Evolutionary conservation across 768 basidiomycete genomes (phyloP), one percentile per base, ranked within the genome.

Genomic region (Mrakia gelida): DNA sequence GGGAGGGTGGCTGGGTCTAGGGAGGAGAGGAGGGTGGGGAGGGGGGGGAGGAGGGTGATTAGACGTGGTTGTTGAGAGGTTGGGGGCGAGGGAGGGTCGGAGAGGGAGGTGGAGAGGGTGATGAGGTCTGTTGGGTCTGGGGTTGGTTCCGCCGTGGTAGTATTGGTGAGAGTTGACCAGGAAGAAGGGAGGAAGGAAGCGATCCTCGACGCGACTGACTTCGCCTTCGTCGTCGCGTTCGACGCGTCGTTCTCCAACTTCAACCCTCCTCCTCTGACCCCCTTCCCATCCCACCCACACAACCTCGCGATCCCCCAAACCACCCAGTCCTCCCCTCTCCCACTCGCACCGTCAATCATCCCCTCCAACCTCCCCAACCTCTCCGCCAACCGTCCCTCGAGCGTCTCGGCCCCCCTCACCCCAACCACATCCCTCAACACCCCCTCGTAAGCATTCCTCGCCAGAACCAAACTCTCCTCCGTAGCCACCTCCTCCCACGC

Each of bases 301-400:
- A 52, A 71, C 16, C 76, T 67, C 38, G 68, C 68, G 2, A 76
- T 30, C 32, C 76, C 76, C 76, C 76, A 76, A 11, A 34, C 45
- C 23, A 76, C 26, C 76, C 76, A 76, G 16, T 71, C 68, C 34
- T 71, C 68, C 26, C 68, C 68, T 52, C 68, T 49, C 45, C 26
- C 6, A 10, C 18, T 13, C 16, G 10, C 26, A 7, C 34, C 73
- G 0, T 54, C 56, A 0, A 32, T 62, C 34, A 38, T 5, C 56
- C 28, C 56, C 23, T 67, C 76, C 28, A 76, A 13, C n/a, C 70
- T 68, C 18, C 54, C 76, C 8, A 76, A 6, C 38, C 52, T 67
- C 52, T 68, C 54, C 38, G 76, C 76, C 28, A 76, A 52, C 61
- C 70, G 54, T 26, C 45, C 76, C 54, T 76, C 76, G 23, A 76